Percentiles rank a stretch among this genome's conserved stretches.
These are phyloP conservation scores for Hypoxylon sp. DNA, from an alignment of 2,329 filamentous ascomycete genomes.

Conservation along the genomic window DNA sequence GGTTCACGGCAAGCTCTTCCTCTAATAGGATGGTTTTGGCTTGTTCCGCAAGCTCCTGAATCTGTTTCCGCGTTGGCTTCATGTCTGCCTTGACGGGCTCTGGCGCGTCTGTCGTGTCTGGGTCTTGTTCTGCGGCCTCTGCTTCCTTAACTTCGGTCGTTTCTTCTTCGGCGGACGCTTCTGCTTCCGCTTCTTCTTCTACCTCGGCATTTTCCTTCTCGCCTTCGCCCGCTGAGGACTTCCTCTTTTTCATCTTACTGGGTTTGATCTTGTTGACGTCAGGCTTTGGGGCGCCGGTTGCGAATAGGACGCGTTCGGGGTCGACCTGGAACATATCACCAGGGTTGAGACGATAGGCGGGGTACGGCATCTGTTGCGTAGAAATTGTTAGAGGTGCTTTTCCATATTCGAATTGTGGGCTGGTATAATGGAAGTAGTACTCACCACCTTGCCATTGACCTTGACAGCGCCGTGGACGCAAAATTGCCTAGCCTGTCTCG, in stretches of 20 bases:
- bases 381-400: conserved; percentile 15
- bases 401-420: neutral
- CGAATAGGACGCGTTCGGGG: conserved; percentile 87
- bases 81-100: conserved; percentile 47
- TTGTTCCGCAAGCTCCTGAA: conserved; percentile 68
- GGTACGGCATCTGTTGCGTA: conserved; percentile 81
- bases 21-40: conserved; percentile 72
- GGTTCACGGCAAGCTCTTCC: conserved; percentile 73
- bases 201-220: conserved; percentile 31
- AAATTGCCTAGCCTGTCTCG: conserved; percentile 93
- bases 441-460: conserved; percentile 95
- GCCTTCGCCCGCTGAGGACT: conserved; percentile 41
- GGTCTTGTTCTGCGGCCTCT: conserved; percentile 55
- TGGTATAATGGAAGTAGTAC: conserved; percentile 35
- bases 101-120: conserved; percentile 56
- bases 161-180: conserved; percentile 49
- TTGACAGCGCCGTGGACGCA: conserved; percentile 93
- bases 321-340: conserved; percentile 99
- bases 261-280: conserved; percentile 48
- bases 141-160: conserved; percentile 45
- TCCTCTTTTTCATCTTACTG: conserved; percentile 45
- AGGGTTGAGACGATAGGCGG: conserved; percentile 94
- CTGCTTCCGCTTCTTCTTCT: conserved; percentile 45
- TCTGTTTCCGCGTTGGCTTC: conserved; percentile 54
- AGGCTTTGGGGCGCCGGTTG: conserved; percentile 81